Percentiles rank a stretch among this genome's conserved stretches.
phyloP scores from a whole-genome alignment of 2,329 filamentous ascomycete genomes.

The Thelonectria blattea region DNA sequence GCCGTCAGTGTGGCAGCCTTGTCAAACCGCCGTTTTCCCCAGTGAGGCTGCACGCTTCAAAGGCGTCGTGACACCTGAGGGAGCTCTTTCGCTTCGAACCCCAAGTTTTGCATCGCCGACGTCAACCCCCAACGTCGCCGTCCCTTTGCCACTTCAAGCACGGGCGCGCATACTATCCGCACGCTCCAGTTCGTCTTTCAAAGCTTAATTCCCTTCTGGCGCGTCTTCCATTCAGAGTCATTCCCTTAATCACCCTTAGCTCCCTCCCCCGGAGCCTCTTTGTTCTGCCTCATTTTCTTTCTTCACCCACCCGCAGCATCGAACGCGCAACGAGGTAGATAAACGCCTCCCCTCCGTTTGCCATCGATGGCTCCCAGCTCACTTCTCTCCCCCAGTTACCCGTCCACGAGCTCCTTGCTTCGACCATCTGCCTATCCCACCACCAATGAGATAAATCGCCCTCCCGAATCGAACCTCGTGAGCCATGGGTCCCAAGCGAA shows the following conservation, averaged over 20 bases:
- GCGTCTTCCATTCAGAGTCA: constrained; percentile 29
- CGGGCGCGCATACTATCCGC: constrained; percentile 16
- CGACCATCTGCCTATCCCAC: constrained; percentile 8
- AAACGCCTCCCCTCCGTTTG: constrained; percentile 4
- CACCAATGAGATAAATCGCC: constrained; percentile 45
- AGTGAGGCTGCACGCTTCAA: constrained; percentile 38
- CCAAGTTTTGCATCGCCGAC: constrained; percentile 30
- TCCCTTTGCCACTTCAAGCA: constrained; percentile 13
- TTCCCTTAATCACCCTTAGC: constrained; percentile 31
- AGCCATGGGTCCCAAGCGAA: constrained; percentile 65
- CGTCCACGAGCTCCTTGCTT: constrained; percentile 4
- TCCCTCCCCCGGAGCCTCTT: constrained; percentile 32
- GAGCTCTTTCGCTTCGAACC: constrained; percentile 26
- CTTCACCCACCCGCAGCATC: constrained; percentile 30
- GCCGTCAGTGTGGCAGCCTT: constrained; percentile 32
- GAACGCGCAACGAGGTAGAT: constrained; percentile 20
- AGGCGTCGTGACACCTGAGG: constrained; percentile 29
- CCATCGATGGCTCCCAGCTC: constrained; percentile 23
- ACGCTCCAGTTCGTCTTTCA: constrained; percentile 4
- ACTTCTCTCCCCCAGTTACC: constrained; percentile 25
- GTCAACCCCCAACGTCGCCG: constrained; percentile 28
- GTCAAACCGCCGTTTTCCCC: constrained; percentile 29
- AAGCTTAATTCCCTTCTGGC: constrained; percentile 1
- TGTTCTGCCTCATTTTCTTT: constrained; percentile 27
- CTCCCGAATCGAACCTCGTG: constrained; percentile 27